Conservation (phyloP, 352 stramenopile genomes). For the Phytophthora cactorum region DNA sequence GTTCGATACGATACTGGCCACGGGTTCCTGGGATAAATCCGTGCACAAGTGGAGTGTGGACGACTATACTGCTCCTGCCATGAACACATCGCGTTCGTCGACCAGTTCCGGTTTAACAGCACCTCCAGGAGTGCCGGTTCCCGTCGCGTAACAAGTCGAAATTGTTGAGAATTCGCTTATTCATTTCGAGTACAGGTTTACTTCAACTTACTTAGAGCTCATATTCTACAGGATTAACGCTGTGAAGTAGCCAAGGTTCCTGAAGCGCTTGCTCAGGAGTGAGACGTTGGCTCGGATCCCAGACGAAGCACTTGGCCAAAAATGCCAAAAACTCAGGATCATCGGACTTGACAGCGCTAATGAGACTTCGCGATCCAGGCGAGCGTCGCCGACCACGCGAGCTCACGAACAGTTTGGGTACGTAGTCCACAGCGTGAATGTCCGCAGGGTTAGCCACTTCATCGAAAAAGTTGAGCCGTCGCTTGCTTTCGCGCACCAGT, state of each 20-base stretch:
- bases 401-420: slow-evolving; percentile 62
- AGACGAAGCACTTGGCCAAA: slow-evolving; percentile 68
- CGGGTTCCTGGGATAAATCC: slow-evolving; percentile 72
- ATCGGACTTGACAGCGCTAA: slow-evolving; percentile 44
- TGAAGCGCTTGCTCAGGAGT: slow-evolving; percentile 60
- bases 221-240: slow-evolving; percentile 31
- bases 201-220: slow-evolving; percentile 30
- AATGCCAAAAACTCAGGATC: slow-evolving; percentile 69
- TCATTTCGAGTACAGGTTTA: slow-evolving; percentile 16
- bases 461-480: slow-evolving; percentile 73
- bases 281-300: slow-evolving; percentile 65
- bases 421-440: slow-evolving; percentile 27
- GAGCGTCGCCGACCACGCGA: slow-evolving; percentile 61
- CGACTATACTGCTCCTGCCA: slow-evolving; percentile 19
- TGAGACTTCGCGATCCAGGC: slow-evolving; percentile 47
- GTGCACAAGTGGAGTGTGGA: slow-evolving; percentile 55
- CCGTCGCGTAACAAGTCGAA: slow-evolving; percentile 28
- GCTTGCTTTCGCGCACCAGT: slow-evolving; percentile 62
- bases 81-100: not conserved
- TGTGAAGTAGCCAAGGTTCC: slow-evolving; percentile 62
- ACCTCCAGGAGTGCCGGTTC: slow-evolving; percentile 26
- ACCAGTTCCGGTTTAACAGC: not conserved
- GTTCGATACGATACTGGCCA: slow-evolving; percentile 40
- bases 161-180: slow-evolving; percentile 17
- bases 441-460: slow-evolving; percentile 32